These are phyloP conservation scores for Linderniella brevidens DNA, from an alignment of 257 asterid genomes.

Conservation along the genomic window DNA sequence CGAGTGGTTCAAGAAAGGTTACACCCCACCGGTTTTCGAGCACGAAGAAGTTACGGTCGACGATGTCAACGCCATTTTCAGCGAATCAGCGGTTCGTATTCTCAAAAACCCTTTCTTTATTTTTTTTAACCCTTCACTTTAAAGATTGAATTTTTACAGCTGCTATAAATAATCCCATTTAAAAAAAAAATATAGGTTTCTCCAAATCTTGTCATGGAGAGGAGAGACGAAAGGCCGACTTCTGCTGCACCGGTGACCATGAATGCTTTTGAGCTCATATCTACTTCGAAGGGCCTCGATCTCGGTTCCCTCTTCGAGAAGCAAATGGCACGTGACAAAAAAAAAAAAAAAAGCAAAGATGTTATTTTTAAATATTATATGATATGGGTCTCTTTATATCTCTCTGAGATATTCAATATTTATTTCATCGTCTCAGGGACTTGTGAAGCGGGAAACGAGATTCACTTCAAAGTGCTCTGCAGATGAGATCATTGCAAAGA, in stretches of 20 bases:
- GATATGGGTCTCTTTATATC: background rate
- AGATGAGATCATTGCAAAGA: constrained; percentile 27
- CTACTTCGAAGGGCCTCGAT: constrained; percentile 60
- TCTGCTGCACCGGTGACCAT: constrained; percentile 33
- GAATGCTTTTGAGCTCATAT: constrained; percentile 62
- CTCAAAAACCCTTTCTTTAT: background rate
- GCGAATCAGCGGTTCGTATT: constrained; percentile 31
- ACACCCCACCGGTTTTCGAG: constrained; percentile 35
- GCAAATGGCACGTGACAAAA: constrained; percentile 27
- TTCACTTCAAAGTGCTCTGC: constrained; percentile 39
- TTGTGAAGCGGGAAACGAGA: constrained; percentile 15
- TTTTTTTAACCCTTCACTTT: background rate
- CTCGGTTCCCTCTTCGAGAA: constrained; percentile 47
- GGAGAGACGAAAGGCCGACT: constrained; percentile 21
- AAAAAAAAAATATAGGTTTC: constrained; percentile 35
- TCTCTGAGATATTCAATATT: constrained; percentile 12
- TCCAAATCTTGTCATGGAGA: constrained; percentile 46
- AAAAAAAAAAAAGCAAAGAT: no score
- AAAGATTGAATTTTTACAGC: background rate
- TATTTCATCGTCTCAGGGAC: constrained; percentile 17
- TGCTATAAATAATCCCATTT: background rate
- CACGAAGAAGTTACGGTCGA: constrained; percentile 42
- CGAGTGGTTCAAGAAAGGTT: constrained; percentile 70
- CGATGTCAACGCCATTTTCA: constrained; percentile 46
- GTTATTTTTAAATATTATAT: background rate